Base-by-base conservation (phyloP, 805 yeast genomes). In the Candida andamanensis region DNA sequence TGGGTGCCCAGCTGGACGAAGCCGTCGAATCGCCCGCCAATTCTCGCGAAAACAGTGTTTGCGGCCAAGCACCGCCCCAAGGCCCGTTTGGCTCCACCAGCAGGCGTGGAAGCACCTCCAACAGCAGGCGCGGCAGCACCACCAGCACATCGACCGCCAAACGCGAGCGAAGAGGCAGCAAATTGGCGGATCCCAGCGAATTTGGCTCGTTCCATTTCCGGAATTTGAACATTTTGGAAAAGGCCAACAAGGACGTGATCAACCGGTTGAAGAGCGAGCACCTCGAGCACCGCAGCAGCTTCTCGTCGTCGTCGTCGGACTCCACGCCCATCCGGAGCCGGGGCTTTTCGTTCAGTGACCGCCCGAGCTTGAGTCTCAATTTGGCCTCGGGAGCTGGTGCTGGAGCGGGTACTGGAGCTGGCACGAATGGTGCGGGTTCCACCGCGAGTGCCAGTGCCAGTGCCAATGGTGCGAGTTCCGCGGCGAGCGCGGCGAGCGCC, bases 141-240 rank as follows among this genome's bases (percentile, higher is more conserved):
- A 31, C 34, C 3, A 28, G 21, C 15, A 12, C 17, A 14, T 29
- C 24, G n/a, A 21, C 33, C 15, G 20, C 17, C 3, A 70, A 53
- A 45, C 66, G 85, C 29, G 95, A 85, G 42, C 69, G 90, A 36
- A 65, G 92, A 30, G 76, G 85, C 3, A 75, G 85, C 41, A 72
- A 85, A 43, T 55, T 85, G 39, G 81, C 80, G 31, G 90, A 82
- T 35, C 71, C 81, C 2, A 61, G 66, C 15, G 90, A 90, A 47
- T 92, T 92, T 70, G 99, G 99, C 0, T 80, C 92, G 4, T 92
- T 92, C 56, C 80, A 85, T 37, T 92, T 85, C 59, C 70, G 96
- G 43, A 92, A 92, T 52, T 61, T 92, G 40, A 80, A 90, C 4
- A 92, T 92, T 5, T 69, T 94, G 35, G 97, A 92, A 46, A 84